These are phyloP conservation scores for Trichosporon inkin DNA, from an alignment of 1,284 basidiomycete genomes.

Conservation along the genomic window DNA sequence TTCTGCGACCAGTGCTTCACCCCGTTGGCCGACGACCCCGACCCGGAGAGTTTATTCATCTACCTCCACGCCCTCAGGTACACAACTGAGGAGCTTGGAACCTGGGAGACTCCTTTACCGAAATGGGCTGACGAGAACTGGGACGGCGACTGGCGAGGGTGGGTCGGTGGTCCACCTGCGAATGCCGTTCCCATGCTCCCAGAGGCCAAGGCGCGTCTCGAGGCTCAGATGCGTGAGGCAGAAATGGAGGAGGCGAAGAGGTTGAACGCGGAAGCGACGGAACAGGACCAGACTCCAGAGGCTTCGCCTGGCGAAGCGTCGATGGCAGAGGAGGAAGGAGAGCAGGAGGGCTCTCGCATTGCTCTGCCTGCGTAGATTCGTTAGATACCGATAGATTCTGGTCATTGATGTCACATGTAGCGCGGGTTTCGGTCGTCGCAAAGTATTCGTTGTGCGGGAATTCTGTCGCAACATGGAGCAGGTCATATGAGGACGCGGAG, in stretches of 20 bases:
- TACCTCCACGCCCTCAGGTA: constrained; percentile 86
- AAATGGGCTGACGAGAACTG: constrained; percentile 49
- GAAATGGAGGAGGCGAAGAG: neutral
- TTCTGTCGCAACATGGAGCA: too few species aligned
- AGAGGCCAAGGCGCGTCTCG: neutral
- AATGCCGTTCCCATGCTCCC: constrained; percentile 5
- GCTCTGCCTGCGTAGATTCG: neutral
- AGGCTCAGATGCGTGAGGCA: neutral
- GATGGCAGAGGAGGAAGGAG: neutral
- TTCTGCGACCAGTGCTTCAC: constrained; percentile 80
- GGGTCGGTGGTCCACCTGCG: constrained; percentile 31
- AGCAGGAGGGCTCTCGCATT: neutral
- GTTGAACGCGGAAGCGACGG: neutral
- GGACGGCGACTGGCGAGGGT: constrained; percentile 51
- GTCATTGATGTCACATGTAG: too few species aligned
- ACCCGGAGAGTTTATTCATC: constrained; percentile 83
- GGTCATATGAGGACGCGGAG: too few species aligned
- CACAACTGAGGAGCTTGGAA: constrained; percentile 53
- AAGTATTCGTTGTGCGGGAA: too few species aligned
- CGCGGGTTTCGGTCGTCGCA: too few species aligned
- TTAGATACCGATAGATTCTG: too few species aligned
- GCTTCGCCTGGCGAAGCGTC: neutral
- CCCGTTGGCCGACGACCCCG: constrained; percentile 83
- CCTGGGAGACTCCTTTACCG: constrained; percentile 50
- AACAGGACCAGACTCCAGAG: neutral